Evolutionary conservation across 352 stramenopile species (phyloP).

Genomic region (Thraustotheca clavata): DNA sequence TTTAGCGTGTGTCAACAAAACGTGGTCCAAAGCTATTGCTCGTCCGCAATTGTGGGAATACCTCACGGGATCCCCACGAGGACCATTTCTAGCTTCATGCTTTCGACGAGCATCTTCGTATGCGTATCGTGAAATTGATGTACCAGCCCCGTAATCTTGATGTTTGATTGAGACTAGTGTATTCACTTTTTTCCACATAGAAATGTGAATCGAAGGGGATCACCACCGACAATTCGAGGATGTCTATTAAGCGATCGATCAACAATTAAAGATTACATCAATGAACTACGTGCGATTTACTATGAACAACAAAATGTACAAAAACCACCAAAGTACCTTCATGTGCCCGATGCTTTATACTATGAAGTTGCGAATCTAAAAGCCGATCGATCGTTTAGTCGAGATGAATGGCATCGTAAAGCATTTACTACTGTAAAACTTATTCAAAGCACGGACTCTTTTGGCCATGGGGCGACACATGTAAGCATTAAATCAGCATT

Average conservation of each 20-base stretch:
- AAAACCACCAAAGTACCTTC: constrained; percentile 31
- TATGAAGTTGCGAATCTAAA: constrained; percentile 40
- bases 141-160: constrained; percentile 63
- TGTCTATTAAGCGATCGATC: constrained; percentile 77
- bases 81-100: constrained; percentile 69
- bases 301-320: constrained; percentile 63
- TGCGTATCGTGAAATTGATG: constrained; percentile 80
- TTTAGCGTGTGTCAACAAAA: constrained; percentile 57
- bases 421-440: constrained; percentile 33
- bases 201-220: constrained; percentile 79
- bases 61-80: constrained; percentile 58
- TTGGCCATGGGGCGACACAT: background rate
- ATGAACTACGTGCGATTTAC: constrained; percentile 71
- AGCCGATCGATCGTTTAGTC: constrained; percentile 48
- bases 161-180: constrained; percentile 1
- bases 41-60: constrained; percentile 78
- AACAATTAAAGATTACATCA: constrained; percentile 79
- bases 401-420: constrained; percentile 44
- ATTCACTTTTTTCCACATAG: constrained; percentile 31
- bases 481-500: background rate
- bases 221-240: constrained; percentile 72
- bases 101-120: constrained; percentile 80
- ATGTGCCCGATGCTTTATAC: constrained; percentile 42
- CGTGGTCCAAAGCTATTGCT: constrained; percentile 74
- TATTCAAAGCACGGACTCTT: background rate